Conservation (phyloP, 1,139 yeast species). For the Sugiyamaella castrensis region DNA sequence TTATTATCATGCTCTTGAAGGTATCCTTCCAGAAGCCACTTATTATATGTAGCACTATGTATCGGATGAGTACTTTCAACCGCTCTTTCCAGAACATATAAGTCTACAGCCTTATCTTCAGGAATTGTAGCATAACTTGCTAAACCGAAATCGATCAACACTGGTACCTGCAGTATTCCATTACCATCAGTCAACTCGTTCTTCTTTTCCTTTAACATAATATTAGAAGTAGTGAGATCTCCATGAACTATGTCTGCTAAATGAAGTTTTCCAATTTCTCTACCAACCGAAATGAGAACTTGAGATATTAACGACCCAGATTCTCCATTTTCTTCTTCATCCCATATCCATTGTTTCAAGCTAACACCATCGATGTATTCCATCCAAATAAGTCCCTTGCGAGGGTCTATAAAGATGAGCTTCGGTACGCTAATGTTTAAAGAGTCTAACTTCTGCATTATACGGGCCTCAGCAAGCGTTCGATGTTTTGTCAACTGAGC, state of each 20-base stretch:
- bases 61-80: constrained; percentile 85
- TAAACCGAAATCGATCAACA: constrained; percentile 87
- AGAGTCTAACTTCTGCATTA: constrained; percentile 58
- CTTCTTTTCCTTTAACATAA: constrained; percentile 47
- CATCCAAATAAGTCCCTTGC: constrained; percentile 86
- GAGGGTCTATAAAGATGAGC: constrained; percentile 68
- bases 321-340: constrained; percentile 25
- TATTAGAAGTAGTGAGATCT: constrained; percentile 88
- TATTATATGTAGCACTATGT: constrained; percentile 59
- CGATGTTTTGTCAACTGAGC: constrained; percentile 70
- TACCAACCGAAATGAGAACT: constrained; percentile 52
- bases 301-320: constrained; percentile 27
- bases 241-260: constrained; percentile 83
- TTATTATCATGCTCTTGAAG: constrained; percentile 32
- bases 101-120: constrained; percentile 95
- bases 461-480: constrained; percentile 79
- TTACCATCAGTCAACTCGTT: constrained; percentile 12
- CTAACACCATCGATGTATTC: constrained; percentile 54
- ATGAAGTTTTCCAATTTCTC: constrained; percentile 69
- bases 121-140: constrained; percentile 71
- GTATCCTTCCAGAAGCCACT: constrained; percentile 77
- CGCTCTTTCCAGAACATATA: constrained; percentile 92
- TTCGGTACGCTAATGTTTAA: constrained; percentile 65
- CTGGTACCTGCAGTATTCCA: constrained; percentile 41
- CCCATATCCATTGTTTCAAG: constrained; percentile 41